Conservation (phyloP, 2,329 filamentous ascomycete species). For the Dactylellina haptotyla region DNA sequence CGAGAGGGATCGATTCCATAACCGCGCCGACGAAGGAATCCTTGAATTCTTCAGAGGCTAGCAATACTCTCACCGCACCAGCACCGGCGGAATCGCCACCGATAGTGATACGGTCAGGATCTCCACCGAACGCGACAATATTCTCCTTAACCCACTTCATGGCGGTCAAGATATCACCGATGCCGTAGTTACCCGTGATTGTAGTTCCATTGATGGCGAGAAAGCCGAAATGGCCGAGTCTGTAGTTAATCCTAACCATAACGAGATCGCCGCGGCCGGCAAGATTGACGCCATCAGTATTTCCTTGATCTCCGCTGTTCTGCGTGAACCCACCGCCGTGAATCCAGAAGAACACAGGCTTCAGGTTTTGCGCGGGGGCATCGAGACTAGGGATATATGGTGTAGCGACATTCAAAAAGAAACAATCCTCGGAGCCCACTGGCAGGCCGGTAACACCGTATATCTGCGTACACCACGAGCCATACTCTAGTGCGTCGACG, state of each 20-base stretch:
- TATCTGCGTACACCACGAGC: conserved; percentile 62
- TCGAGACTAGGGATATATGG: conserved; percentile 31
- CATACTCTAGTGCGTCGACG: conserved; percentile 60
- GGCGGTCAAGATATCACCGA: conserved; percentile 74
- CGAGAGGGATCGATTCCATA: conserved; percentile 32
- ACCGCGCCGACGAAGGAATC: background rate
- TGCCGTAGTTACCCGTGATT: conserved; percentile 71
- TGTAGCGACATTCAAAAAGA: conserved; percentile 64
- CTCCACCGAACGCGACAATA: conserved; percentile 55
- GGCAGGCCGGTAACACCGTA: conserved; percentile 55
- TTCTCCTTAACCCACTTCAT: conserved; percentile 57
- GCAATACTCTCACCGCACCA: conserved; percentile 36
- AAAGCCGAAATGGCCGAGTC: conserved; percentile 37
- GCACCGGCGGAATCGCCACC: conserved; percentile 57
- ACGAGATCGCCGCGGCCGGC: conserved; percentile 31
- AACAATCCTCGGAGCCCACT: conserved; percentile 64
- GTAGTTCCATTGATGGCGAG: conserved; percentile 29
- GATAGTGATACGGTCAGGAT: conserved; percentile 55
- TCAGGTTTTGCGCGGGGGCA: background rate
- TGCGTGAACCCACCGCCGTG: conserved; percentile 24
- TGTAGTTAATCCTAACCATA: conserved; percentile 61
- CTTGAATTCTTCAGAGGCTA: conserved; percentile 25
- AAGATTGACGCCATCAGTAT: conserved; percentile 55
- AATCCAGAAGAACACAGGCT: conserved; percentile 39
- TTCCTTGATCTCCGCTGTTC: conserved; percentile 60